Evolutionary conservation across 2,329 filamentous ascomycete species (phyloP).

Genomic region (Stagonosporopsis cucurbitacearum): DNA sequence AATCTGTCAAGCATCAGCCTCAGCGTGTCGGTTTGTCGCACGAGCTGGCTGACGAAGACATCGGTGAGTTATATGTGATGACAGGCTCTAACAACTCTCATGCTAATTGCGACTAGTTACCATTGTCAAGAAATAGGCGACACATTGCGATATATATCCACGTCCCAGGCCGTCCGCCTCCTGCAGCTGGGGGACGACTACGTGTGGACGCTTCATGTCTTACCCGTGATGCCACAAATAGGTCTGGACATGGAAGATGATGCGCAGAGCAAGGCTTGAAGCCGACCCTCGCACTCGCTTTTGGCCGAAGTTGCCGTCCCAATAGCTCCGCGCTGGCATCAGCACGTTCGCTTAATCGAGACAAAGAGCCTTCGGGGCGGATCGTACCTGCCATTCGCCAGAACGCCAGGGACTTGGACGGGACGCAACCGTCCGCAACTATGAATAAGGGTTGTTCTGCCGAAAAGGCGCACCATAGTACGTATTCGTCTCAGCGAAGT

Average conservation of each 20-base stretch:
- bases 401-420: conserved; percentile 33
- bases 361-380: conserved; percentile 42
- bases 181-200: conserved; percentile 30
- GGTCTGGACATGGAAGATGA: conserved; percentile 38
- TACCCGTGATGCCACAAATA: conserved; percentile 37
- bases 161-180: conserved; percentile 27
- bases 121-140: conserved; percentile 51
- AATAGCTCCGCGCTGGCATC: conserved; percentile 43
- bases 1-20: conserved; percentile 97
- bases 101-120: conserved; percentile 48
- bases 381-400: conserved; percentile 45
- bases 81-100: neutral
- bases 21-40: conserved; percentile 91
- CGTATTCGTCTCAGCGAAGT: conserved; percentile 25
- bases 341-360: conserved; percentile 41
- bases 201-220: conserved; percentile 42
- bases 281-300: conserved; percentile 38
- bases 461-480: conserved; percentile 29
- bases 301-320: conserved; percentile 41
- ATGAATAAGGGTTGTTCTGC: conserved; percentile 34
- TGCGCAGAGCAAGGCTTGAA: conserved; percentile 38
- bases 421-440: conserved; percentile 39
- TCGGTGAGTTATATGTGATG: conserved; percentile 67
- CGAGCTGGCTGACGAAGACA: conserved; percentile 95
- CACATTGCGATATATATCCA: conserved; percentile 27